A percentile compares a stretch with the other conserved stretches of the same genome.
Conservation (phyloP, 441 rosid species). For the Geranium incanum region DNA sequence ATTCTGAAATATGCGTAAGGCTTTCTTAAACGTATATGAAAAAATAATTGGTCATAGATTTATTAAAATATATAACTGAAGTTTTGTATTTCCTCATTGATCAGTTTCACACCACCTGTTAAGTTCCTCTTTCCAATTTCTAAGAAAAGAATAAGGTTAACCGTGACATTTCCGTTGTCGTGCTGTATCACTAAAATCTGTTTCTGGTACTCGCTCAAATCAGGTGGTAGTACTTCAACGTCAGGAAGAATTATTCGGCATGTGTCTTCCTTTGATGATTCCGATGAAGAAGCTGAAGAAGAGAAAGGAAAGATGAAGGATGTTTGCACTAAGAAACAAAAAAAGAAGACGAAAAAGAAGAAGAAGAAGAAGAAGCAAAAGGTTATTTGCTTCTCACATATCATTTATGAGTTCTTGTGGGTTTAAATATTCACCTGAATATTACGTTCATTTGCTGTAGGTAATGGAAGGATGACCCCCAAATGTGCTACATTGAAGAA, state of each 20-base stretch:
- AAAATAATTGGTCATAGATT: background rate
- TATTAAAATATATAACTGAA: too few relatives aligned
- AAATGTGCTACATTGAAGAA: constrained; percentile 20
- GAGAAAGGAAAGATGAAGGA: constrained; percentile 23
- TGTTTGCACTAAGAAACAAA: constrained; percentile 16
- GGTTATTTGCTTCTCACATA: constrained; percentile 27
- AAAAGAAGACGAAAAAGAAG: constrained; percentile 37
- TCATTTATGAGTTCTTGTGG: constrained; percentile 11
- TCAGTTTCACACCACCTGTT: too few relatives aligned
- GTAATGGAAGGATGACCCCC: constrained; percentile 18
- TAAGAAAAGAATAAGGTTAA: background rate
- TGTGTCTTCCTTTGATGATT: constrained; percentile 54
- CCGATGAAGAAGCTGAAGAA: constrained; percentile 46
- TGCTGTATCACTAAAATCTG: background rate
- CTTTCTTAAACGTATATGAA: background rate
- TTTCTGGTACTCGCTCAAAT: background rate
- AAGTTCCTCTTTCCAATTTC: too few relatives aligned
- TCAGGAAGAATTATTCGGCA: constrained; percentile 50
- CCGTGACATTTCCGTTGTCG: background rate
- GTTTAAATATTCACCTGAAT: constrained; percentile 11
- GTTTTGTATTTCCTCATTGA: too few relatives aligned
- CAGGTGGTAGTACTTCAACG: constrained; percentile 47
- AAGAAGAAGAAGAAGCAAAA: constrained; percentile 42
- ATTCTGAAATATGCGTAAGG: too few relatives aligned
- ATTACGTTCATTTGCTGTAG: constrained; percentile 26